phyloP scores from a whole-genome alignment of 1,139 yeast species.

The Suhomyces maxii region DNA sequence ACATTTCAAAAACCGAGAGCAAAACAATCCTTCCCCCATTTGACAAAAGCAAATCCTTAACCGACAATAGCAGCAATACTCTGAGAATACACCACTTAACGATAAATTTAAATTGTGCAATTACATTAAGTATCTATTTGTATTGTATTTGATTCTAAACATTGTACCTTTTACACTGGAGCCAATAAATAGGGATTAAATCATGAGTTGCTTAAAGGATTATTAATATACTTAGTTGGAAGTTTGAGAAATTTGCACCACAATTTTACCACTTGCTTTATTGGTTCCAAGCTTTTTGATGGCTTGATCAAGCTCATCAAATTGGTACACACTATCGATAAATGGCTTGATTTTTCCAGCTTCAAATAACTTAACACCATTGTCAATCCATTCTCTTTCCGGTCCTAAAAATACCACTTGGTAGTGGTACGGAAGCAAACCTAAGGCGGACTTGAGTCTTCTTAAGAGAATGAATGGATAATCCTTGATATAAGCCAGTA shows the following conservation, averaged over 20 bases:
- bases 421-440: conserved; percentile 18
- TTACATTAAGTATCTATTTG: too few species aligned
- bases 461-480: conserved; percentile 11
- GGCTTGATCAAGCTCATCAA: conserved; percentile 53
- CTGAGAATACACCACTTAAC: too few species aligned
- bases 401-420: conserved; percentile 11
- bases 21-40: too few species aligned
- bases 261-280: conserved; percentile 63
- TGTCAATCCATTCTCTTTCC: conserved; percentile 18
- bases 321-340: conserved; percentile 53
- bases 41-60: too few species aligned
- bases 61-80: too few species aligned
- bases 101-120: too few species aligned
- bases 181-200: too few species aligned
- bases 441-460: conserved; percentile 14
- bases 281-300: conserved; percentile 44
- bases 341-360: conserved; percentile 42
- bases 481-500: conserved; percentile 7
- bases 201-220: neutral
- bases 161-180: too few species aligned
- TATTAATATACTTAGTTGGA: neutral
- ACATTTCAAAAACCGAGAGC: too few species aligned
- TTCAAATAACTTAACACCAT: conserved; percentile 38
- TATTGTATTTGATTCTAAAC: too few species aligned
- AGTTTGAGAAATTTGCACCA: conserved; percentile 28